These are phyloP conservation scores for Lactarius evosmus DNA, from an alignment of 768 basidiomycete species.

Conservation along the genomic window DNA sequence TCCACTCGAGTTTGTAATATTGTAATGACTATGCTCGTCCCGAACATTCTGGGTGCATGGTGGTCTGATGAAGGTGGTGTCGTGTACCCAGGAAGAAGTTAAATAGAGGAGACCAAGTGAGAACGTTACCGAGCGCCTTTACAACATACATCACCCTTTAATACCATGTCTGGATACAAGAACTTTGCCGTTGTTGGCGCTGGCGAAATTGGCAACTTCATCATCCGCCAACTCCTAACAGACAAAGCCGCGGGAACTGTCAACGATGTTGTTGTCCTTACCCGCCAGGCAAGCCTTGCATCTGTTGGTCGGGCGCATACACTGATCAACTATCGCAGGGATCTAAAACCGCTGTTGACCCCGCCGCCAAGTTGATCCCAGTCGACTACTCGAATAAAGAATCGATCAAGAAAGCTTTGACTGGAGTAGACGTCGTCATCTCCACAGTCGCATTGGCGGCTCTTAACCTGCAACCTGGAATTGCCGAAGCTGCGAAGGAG, in stretches of 20 bases:
- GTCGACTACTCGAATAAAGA: slow-evolving; percentile 18
- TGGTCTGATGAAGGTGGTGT: too few relatives aligned
- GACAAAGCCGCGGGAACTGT: slow-evolving; percentile 17
- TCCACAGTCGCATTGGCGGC: slow-evolving; percentile 9
- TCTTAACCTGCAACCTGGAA: slow-evolving; percentile 22
- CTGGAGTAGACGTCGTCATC: slow-evolving; percentile 20
- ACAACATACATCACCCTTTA: background rate
- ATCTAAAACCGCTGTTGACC: background rate
- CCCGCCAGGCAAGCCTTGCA: slow-evolving; percentile 11
- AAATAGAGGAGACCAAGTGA: background rate
- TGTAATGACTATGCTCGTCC: too few relatives aligned
- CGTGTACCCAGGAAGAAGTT: background rate
- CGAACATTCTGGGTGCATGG: too few relatives aligned
- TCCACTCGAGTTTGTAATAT: too few relatives aligned
- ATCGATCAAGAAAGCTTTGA: slow-evolving; percentile 12
- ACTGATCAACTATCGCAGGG: background rate
- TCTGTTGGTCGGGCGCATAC: background rate
- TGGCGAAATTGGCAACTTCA: slow-evolving; percentile 19
- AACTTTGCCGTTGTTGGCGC: slow-evolving; percentile 24
- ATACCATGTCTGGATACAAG: slow-evolving; percentile 21
- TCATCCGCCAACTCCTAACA: slow-evolving; percentile 24
- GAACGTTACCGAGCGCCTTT: too few relatives aligned
- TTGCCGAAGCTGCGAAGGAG: slow-evolving; percentile 28
- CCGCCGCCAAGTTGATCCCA: slow-evolving; percentile 3
- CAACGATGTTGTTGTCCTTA: slow-evolving; percentile 22